Evolutionary conservation across 2,329 filamentous ascomycete genomes (phyloP).

Genomic region (Phyllosticta ampelicida): DNA sequence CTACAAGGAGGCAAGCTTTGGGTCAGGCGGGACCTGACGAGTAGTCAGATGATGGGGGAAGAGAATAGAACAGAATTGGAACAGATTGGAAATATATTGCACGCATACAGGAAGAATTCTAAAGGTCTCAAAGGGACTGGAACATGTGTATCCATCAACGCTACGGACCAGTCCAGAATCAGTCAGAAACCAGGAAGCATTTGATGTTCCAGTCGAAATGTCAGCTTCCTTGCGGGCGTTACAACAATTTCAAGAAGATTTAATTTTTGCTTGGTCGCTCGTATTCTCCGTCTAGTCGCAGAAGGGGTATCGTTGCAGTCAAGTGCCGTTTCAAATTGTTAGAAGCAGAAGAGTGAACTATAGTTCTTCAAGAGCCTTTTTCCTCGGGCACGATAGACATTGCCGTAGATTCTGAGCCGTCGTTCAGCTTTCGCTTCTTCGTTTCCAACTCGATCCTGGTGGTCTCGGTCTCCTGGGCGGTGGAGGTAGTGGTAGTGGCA

Average conservation of each 20-base stretch:
- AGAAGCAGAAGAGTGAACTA: background rate
- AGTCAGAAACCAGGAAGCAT: no score
- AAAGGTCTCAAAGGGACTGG: background rate
- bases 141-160: background rate
- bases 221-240: no score
- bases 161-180: no score
- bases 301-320: no score
- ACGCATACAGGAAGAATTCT: background rate
- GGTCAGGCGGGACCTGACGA: slow-evolving; percentile 52
- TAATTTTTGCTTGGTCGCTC: no score
- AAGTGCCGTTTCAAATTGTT: no score
- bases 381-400: background rate
- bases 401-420: background rate
- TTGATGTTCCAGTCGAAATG: no score
- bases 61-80: background rate
- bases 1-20: slow-evolving; percentile 55
- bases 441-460: background rate
- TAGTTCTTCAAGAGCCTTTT: background rate
- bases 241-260: no score
- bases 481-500: background rate
- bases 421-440: background rate
- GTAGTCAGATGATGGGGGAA: background rate
- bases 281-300: no score
- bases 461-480: no score
- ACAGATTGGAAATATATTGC: background rate